These are phyloP conservation scores for Arabis hirsuta DNA, from an alignment of 345 rosid species.

Conservation along the genomic window DNA sequence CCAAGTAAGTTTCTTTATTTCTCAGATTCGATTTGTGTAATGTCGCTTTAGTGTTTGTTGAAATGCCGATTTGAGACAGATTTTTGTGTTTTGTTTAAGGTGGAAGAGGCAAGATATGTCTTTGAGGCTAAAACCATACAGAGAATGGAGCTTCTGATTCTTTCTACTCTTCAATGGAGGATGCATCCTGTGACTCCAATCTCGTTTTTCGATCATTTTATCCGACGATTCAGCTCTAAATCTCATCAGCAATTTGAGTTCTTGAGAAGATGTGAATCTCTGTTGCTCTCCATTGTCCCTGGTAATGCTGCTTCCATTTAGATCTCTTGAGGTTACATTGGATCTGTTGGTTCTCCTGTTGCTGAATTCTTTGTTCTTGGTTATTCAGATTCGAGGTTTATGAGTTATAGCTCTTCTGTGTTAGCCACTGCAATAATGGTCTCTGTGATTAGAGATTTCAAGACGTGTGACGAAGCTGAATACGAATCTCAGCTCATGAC, in stretches of 20 bases:
- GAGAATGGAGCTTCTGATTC: slow-evolving; percentile 88
- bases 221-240: slow-evolving; percentile 63
- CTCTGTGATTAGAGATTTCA: slow-evolving; percentile 63
- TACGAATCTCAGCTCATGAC: slow-evolving; percentile 67
- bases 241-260: slow-evolving; percentile 68
- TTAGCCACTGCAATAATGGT: slow-evolving; percentile 83
- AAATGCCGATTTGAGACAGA: slow-evolving; percentile 35
- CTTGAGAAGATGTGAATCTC: slow-evolving; percentile 68
- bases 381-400: slow-evolving; percentile 74
- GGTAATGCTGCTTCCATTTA: slow-evolving; percentile 54
- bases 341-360: slow-evolving; percentile 26
- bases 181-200: slow-evolving; percentile 94
- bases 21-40: slow-evolving; percentile 20
- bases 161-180: slow-evolving; percentile 84
- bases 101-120: slow-evolving; percentile 68
- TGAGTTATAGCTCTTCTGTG: slow-evolving; percentile 62
- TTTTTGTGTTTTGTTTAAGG: slow-evolving; percentile 49
- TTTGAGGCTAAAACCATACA: slow-evolving; percentile 87
- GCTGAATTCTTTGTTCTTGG: slow-evolving; percentile 44
- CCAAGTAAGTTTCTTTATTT: slow-evolving; percentile 60
- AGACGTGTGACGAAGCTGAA: slow-evolving; percentile 54
- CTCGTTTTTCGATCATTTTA: slow-evolving; percentile 76
- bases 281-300: slow-evolving; percentile 70
- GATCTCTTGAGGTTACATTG: background rate
- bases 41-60: slow-evolving; percentile 47